Base-by-base conservation (phyloP, 495 filamentous ascomycete species). In the Podospora fimiseda region DNA sequence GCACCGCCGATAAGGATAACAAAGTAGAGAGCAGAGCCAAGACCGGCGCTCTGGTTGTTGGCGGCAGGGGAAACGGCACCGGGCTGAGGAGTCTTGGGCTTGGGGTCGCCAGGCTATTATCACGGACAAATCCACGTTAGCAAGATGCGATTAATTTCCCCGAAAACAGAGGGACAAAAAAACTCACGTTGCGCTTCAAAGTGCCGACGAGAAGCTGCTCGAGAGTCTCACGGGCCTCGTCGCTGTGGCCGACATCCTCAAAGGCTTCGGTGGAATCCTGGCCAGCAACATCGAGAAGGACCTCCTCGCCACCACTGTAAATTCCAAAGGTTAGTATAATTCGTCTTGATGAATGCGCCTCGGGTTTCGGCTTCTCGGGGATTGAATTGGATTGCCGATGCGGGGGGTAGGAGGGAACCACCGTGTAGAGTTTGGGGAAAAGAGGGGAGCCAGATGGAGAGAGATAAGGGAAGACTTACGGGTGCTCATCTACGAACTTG, bases 231-330 rank as follows among this genome's bases (percentile, higher is more conserved):
- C 94, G 86, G 53, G 94, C 94, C 78, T 99, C 94, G 70, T 99
- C 94, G 69, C 87, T 93, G 85, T 99, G 94, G 56, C 94, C 94
- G 68, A 99, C 94, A 73, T 99, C 94, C 77, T 99, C 93, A 70
- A 99, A 99, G 51, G 93, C 90, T 73, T 97, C 94, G 62, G 93
- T 95, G 61, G 90, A 87, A 74, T 99, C 93, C 74, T 95, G 90
- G 65, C 93, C 93, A 63, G 78, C 93, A 58, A 97, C 91, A 66
- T 99, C 94, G 60, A 97, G 82, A 24, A 99, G 76, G 60, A 97
- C 93, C 79, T 99, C 94, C 74, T 97, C 94, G 73, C 93, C 93
- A 77, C 94, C 94, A 48, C 93, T 98, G 65, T 52, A 15, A 14
- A n/a, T 22, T 33, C 16, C 24, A 3, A 38, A 22, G n/a, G 52